phyloP scores from a whole-genome alignment of 305 asterid genomes.

The Salvia sclarea region DNA sequence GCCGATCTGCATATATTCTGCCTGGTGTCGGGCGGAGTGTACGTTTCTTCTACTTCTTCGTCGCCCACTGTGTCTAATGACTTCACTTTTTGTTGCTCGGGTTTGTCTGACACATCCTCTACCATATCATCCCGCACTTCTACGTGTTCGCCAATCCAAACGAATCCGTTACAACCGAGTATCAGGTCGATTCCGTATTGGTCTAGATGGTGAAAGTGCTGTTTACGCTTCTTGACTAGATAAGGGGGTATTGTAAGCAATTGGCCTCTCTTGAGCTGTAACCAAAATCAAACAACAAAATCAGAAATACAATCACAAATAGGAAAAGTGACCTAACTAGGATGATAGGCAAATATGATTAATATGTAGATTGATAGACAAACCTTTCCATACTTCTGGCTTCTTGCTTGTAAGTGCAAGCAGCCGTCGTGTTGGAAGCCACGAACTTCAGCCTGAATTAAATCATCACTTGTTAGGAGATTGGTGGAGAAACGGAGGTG shows the following conservation, averaged over 20 bases:
- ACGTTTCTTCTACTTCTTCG: slow-evolving; percentile 48
- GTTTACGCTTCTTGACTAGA: slow-evolving; percentile 87
- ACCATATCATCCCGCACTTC: slow-evolving; percentile 67
- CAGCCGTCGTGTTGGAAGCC: slow-evolving; percentile 92
- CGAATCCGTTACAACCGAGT: slow-evolving; percentile 85
- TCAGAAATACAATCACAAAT: not conserved
- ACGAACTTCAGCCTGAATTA: slow-evolving; percentile 85
- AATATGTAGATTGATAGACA: slow-evolving; percentile 13
- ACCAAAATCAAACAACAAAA: not conserved
- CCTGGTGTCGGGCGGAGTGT: slow-evolving; percentile 63
- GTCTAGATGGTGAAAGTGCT: slow-evolving; percentile 85
- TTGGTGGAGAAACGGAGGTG: not conserved
- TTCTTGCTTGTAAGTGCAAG: slow-evolving; percentile 85
- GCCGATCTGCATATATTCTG: slow-evolving; percentile 76
- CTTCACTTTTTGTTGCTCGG: slow-evolving; percentile 44
- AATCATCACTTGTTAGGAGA: slow-evolving; percentile 23
- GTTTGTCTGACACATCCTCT: slow-evolving; percentile 51
- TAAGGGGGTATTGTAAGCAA: slow-evolving; percentile 73
- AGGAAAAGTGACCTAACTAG: not conserved
- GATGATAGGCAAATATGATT: not conserved
- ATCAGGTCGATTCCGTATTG: slow-evolving; percentile 79
- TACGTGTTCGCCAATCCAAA: slow-evolving; percentile 93
- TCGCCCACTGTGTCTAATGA: slow-evolving; percentile 28
- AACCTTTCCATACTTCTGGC: slow-evolving; percentile 98
- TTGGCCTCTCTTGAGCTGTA: slow-evolving; percentile 88